A percentile compares a stretch with the other conserved stretches of the same genome.
These are phyloP conservation scores for Calophaca sinica DNA, from an alignment of 306 rosid species.

Conservation along the genomic window DNA sequence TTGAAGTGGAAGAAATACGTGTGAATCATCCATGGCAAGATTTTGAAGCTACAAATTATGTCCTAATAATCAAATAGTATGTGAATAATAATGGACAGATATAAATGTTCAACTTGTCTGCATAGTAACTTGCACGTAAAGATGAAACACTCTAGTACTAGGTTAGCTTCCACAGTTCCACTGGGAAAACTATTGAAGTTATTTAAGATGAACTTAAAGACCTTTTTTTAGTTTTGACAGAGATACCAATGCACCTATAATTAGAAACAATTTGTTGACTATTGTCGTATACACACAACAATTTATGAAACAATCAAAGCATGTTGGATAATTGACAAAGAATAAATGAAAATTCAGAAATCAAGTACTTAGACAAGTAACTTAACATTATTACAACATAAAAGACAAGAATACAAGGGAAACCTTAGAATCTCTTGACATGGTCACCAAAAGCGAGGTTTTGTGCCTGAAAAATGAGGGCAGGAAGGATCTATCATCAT, in stretches of 20 bases:
- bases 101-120: neutral
- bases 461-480: conserved; percentile 67
- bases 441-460: conserved; percentile 75
- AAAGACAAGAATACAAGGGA: conserved; percentile 19
- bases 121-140: conserved; percentile 10
- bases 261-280: conserved; percentile 2
- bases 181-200: conserved; percentile 4
- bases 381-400: conserved; percentile 16
- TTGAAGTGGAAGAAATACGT: conserved; percentile 17
- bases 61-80: conserved; percentile 24
- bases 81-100: conserved; percentile 8
- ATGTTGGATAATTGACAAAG: neutral
- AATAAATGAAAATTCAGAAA: conserved; percentile 11
- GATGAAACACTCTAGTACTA: conserved; percentile 29
- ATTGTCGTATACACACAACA: neutral
- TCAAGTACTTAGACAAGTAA: neutral
- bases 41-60: conserved; percentile 15
- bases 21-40: conserved; percentile 14
- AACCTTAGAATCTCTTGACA: conserved; percentile 89
- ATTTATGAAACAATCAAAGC: conserved; percentile 6
- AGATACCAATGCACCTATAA: neutral
- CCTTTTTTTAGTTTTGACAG: conserved; percentile 23
- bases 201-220: neutral
- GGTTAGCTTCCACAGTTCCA: conserved; percentile 9
- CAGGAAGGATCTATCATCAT: conserved; percentile 42